These are phyloP conservation scores for Neurospora africana DNA, from an alignment of 495 filamentous ascomycete genomes.

Conservation along the genomic window DNA sequence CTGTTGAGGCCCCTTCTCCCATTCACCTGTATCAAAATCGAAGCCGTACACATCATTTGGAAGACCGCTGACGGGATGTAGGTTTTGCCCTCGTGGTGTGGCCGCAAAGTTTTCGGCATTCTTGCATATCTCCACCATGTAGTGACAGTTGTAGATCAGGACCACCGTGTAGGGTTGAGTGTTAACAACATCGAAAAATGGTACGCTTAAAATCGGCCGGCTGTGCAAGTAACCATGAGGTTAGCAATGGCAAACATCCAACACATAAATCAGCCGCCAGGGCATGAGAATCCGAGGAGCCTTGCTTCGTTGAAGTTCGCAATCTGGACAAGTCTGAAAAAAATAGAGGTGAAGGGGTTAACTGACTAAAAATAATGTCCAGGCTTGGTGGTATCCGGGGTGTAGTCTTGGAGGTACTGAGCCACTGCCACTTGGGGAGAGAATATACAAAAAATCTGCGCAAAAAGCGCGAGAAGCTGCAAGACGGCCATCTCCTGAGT, in stretches of 20 bases:
- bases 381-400: background rate
- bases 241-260: no score
- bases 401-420: background rate
- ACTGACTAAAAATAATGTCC: background rate
- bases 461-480: background rate
- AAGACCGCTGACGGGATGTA: no score
- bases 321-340: background rate
- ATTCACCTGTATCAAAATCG: no score
- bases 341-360: background rate
- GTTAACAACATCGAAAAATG: background rate
- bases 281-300: background rate
- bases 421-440: background rate
- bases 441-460: background rate
- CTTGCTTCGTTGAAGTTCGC: background rate
- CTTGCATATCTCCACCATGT: no score
- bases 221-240: no score
- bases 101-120: no score
- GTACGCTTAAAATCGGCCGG: background rate
- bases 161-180: no score
- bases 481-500: background rate
- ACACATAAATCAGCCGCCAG: background rate
- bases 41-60: no score
- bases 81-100: no score
- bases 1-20: no score
- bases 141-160: no score